Percentiles rank a stretch among this genome's conserved stretches.
phyloP scores from a whole-genome alignment of 441 rosid genomes.

The Sinapis alba region DNA sequence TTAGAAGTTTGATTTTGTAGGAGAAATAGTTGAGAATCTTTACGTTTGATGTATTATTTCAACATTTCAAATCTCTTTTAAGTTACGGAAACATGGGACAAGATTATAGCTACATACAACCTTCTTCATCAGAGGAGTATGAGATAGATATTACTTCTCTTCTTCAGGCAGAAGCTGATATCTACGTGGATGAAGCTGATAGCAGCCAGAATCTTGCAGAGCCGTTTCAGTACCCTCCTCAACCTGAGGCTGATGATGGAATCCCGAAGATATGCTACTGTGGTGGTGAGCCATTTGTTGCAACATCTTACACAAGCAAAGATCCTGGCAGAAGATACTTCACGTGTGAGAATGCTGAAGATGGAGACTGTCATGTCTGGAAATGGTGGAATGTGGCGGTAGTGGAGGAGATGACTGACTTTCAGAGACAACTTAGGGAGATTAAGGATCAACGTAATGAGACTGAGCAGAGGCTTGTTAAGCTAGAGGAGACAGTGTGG shows the following conservation, averaged over 20 bases:
- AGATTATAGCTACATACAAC: not conserved
- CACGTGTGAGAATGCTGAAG: not conserved
- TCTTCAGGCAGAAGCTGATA: not conserved
- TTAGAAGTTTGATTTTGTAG: not conserved
- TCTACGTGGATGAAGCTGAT: not conserved
- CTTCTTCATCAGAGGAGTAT: not conserved
- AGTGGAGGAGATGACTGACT: not conserved
- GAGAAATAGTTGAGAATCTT: no score
- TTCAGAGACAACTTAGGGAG: not conserved
- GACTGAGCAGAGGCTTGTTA: not conserved
- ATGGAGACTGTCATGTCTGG: not conserved
- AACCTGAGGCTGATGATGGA: not conserved
- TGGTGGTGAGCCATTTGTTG: not conserved
- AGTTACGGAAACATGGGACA: not conserved
- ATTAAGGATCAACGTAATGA: not conserved
- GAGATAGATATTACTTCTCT: not conserved
- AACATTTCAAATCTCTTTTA: not conserved
- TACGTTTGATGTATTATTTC: no score
- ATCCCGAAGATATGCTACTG: not conserved
- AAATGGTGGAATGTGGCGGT: not conserved
- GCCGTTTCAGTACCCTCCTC: not conserved
- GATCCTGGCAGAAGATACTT: not conserved
- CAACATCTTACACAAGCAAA: not conserved
- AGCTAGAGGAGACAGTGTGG: not conserved
- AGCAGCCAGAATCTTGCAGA: not conserved